Evolutionary conservation across 169 alveolate genomes (phyloP).

Genomic region (Plasmodium blacklocki): DNA sequence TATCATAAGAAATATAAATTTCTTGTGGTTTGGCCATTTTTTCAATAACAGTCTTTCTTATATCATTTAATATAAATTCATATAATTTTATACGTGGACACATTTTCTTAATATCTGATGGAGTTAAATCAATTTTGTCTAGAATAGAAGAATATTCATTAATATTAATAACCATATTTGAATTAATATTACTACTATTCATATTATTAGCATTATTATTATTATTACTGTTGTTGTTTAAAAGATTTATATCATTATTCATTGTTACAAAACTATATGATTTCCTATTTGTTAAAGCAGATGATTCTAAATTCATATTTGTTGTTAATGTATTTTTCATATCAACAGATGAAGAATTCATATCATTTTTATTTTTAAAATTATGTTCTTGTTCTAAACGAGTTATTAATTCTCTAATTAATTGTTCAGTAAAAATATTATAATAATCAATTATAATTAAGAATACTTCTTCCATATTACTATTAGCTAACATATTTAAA

Average conservation of each 20-base stretch:
- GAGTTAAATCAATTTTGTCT: constrained; percentile 70
- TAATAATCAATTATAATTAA: constrained; percentile 98
- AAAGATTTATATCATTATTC: constrained; percentile 4
- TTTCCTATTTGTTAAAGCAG: constrained; percentile 38
- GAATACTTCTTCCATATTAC: constrained; percentile 96
- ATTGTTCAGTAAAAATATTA: constrained; percentile 92
- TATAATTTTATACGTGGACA: constrained; percentile 63
- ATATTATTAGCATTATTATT: too few species aligned
- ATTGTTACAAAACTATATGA: constrained; percentile 69
- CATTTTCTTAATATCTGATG: constrained; percentile 49
- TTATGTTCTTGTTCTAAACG: constrained; percentile 81
- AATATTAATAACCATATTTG: constrained; percentile 25
- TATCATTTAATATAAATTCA: constrained; percentile 74
- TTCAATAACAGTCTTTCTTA: constrained; percentile 83
- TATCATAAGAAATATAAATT: constrained; percentile 90
- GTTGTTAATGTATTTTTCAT: constrained; percentile 20
- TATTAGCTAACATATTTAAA: constrained; percentile 80
- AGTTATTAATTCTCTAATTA: constrained; percentile 87
- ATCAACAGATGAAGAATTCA: constrained; percentile 25
- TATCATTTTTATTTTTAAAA: constrained; percentile 73
- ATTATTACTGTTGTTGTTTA: neutral
- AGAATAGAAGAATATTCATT: constrained; percentile 66
- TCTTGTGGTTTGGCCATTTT: constrained; percentile 98
- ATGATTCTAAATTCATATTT: constrained; percentile 6
- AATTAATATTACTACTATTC: neutral